A percentile compares a stretch with the other conserved stretches of the same genome.
Evolutionary conservation across 2,329 filamentous ascomycete genomes (phyloP).

Genomic region (Aureobasidium vineae): DNA sequence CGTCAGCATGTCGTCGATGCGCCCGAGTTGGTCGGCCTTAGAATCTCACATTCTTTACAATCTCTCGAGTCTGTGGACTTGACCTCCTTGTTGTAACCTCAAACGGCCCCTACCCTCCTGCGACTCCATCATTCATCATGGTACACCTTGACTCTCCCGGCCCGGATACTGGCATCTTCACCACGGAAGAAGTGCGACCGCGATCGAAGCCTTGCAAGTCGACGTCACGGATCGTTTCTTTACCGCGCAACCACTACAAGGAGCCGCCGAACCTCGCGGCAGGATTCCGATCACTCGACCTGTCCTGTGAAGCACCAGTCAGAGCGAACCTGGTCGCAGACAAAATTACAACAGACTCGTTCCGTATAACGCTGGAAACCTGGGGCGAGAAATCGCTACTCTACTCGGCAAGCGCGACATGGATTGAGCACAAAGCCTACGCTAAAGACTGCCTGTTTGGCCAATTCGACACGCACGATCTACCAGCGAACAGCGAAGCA

Average conservation of each 20-base stretch:
- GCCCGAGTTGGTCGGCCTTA: neutral
- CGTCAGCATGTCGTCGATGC: conserved; percentile 20
- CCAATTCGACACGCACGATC: conserved; percentile 34
- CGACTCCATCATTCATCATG: conserved; percentile 9
- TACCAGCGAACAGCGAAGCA: conserved; percentile 1
- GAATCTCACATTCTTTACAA: neutral
- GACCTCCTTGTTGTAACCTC: neutral
- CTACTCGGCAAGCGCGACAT: conserved; percentile 32
- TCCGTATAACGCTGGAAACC: conserved; percentile 34
- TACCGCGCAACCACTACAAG: conserved; percentile 34
- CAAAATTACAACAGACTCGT: conserved; percentile 31
- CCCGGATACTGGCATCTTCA: conserved; percentile 35
- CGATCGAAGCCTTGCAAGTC: conserved; percentile 28
- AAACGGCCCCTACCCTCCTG: neutral
- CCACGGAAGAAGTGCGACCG: conserved; percentile 33
- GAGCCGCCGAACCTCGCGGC: conserved; percentile 35
- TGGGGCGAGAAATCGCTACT: conserved; percentile 32
- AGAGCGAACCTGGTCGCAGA: conserved; percentile 35
- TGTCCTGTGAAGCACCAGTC: conserved; percentile 31
- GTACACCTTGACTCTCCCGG: conserved; percentile 30
- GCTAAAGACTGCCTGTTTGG: conserved; percentile 35
- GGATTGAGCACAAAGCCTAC: conserved; percentile 36
- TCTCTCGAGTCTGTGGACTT: neutral
- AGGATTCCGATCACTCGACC: conserved; percentile 34
- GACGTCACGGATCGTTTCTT: conserved; percentile 33